These are phyloP conservation scores for Botrytis elliptica DNA, from an alignment of 2,329 filamentous ascomycete genomes.

Conservation along the genomic window DNA sequence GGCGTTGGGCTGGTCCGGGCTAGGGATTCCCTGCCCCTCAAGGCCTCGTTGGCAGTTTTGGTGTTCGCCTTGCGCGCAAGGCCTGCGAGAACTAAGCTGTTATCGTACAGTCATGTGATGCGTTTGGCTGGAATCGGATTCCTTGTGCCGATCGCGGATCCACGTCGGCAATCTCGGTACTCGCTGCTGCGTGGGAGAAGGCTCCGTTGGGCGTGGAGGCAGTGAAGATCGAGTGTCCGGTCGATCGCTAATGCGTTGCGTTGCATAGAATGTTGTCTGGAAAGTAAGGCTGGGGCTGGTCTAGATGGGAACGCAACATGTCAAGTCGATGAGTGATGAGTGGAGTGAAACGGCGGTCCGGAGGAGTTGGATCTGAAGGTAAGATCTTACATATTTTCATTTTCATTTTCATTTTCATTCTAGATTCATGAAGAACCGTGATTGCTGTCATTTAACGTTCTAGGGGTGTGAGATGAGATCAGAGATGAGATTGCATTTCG, in stretches of 20 bases:
- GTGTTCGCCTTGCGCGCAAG: slow-evolving; percentile 15
- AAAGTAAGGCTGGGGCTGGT: not conserved
- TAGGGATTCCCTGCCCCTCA: not conserved
- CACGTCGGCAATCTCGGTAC: not conserved
- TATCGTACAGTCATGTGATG: slow-evolving; percentile 4
- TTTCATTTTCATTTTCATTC: not conserved
- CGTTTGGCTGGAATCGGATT: not conserved
- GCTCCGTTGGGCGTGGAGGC: slow-evolving; percentile 14
- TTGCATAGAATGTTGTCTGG: not conserved
- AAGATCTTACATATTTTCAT: not conserved
- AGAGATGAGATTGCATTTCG: not conserved
- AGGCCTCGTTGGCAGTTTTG: not conserved
- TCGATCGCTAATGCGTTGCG: slow-evolving; percentile 11
- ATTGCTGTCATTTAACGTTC: not conserved
- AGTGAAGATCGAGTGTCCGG: slow-evolving; percentile 17
- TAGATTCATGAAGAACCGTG: not conserved
- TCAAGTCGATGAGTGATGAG: not conserved
- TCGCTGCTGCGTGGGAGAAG: not conserved
- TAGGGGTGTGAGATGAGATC: not conserved
- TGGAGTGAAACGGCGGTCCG: not conserved
- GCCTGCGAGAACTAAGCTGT: not conserved
- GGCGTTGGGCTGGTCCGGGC: not conserved
- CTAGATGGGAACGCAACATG: not conserved
- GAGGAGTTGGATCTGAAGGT: not conserved
- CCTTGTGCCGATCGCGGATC: not conserved